Evolutionary conservation across 805 yeast species (phyloP).

Genomic region (Kodamaea fukazawae): DNA sequence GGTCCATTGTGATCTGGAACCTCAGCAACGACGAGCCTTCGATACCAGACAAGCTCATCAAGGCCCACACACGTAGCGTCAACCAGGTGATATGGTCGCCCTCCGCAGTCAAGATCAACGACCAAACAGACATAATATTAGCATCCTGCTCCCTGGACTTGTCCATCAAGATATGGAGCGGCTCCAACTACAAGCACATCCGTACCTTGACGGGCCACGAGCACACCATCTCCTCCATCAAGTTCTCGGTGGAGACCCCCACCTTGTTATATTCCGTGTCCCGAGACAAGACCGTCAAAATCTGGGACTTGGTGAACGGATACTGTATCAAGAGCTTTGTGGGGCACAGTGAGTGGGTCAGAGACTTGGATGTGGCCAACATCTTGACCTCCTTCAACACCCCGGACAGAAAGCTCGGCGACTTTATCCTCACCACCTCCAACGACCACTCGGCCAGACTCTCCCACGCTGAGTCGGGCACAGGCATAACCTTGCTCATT

Average conservation of each 20-base stretch:
- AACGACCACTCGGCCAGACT: slow-evolving; percentile 74
- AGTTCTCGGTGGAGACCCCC: slow-evolving; percentile 48
- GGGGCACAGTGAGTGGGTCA: slow-evolving; percentile 89
- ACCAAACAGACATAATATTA: slow-evolving; percentile 26
- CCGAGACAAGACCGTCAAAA: slow-evolving; percentile 56
- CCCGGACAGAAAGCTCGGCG: slow-evolving; percentile 37
- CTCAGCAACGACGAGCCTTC: slow-evolving; percentile 49
- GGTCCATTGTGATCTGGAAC: slow-evolving; percentile 73
- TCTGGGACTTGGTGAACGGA: slow-evolving; percentile 70
- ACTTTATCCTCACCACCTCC: slow-evolving; percentile 67
- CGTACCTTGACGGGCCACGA: slow-evolving; percentile 81
- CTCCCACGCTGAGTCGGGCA: slow-evolving; percentile 63
- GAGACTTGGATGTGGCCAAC: slow-evolving; percentile 51
- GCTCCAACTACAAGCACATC: slow-evolving; percentile 47
- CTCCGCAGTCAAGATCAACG: slow-evolving; percentile 31
- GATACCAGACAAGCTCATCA: slow-evolving; percentile 58
- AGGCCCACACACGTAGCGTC: slow-evolving; percentile 75
- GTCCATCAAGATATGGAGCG: slow-evolving; percentile 70
- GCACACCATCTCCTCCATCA: slow-evolving; percentile 70
- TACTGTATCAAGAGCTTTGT: slow-evolving; percentile 62
- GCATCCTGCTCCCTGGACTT: slow-evolving; percentile 55
- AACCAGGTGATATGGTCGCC: slow-evolving; percentile 55
- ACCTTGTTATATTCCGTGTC: slow-evolving; percentile 57
- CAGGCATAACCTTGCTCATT: slow-evolving; percentile 60
- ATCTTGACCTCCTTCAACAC: slow-evolving; percentile 11